Conservation (phyloP, 1,284 basidiomycete species). For the Trichosporon coremiiforme region DNA sequence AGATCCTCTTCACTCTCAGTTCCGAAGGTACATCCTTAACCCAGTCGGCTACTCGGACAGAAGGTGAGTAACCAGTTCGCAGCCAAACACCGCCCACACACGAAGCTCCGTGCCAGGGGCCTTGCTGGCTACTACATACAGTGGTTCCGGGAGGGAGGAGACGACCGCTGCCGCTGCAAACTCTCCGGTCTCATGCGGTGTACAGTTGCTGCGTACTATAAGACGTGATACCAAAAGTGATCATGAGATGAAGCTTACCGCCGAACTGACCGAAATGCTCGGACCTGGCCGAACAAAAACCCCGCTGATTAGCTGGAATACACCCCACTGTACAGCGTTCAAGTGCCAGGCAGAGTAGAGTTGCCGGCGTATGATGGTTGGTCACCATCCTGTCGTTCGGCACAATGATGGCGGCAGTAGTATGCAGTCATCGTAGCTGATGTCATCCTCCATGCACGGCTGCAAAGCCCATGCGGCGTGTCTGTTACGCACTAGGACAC, state of each 20-base stretch:
- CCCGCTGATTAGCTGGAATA: neutral
- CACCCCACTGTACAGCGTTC: neutral
- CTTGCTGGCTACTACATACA: neutral
- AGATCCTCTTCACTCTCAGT: neutral
- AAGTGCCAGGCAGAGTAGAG: neutral
- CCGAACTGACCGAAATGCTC: neutral
- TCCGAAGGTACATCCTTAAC: neutral
- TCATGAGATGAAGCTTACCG: neutral
- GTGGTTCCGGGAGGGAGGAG: neutral
- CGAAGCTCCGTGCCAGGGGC: too few relatives aligned
- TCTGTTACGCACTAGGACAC: too few relatives aligned
- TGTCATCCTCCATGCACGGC: too few relatives aligned
- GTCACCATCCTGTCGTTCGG: neutral
- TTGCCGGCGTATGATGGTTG: neutral
- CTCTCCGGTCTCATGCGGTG: neutral
- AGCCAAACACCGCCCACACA: neutral
- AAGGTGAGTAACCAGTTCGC: neutral
- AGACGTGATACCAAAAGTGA: too few relatives aligned
- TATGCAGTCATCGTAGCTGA: too few relatives aligned
- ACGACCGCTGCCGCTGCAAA: neutral
- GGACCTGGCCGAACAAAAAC: neutral
- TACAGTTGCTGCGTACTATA: too few relatives aligned
- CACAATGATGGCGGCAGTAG: too few relatives aligned
- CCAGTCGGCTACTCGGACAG: neutral
- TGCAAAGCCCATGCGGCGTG: too few relatives aligned